Base-by-base conservation (phyloP, 768 basidiomycete genomes). In the Xerocomus potaroensis region DNA sequence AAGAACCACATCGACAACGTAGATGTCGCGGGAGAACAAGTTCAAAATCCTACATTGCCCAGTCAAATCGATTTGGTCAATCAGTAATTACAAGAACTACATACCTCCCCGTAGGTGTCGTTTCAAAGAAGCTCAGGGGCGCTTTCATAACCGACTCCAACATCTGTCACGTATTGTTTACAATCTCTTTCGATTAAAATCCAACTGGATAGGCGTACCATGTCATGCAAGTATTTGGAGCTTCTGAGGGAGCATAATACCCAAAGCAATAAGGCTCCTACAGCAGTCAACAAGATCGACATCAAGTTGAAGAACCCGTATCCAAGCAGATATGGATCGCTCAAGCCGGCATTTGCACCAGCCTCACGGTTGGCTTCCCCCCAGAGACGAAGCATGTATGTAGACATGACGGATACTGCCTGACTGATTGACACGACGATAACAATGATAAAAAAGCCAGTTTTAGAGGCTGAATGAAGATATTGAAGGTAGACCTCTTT, bases 91-190 rank as follows among this genome's bases (percentile, higher is more conserved):
- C 15, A 26, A 41, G 18, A 12, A 16, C 18, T 9, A 29, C 50
- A 73, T 56, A 86, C 87, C 86, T 78, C 53, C 91, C 91, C 15
- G 79, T 83, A 2, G 92, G 94, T 0, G 91, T 96, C 44, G 76
- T 67, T 64, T 96, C 94, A 62, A 96, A 98, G 72, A 91, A 97
- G 55, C 79, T 82, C 55, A 94, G 65, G 0, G 91, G 91, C 0
- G 90, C 84, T 21, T 77, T 78, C 73, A 98, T 81, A 27, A 98
- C 75, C 3, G 91, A 78, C 38, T 78, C 59, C 56, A 91, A 67
- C 87, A 91, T 90, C 86, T 89, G 50, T 14, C 16, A 12, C 4
- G n/a, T 26, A 16, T 24, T 16, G 43, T 30, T 41, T 8, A 45
- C n/a, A n/a, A n/a, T n/a, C n/a, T n/a, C n/a, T n/a, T n/a, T n/a